These are phyloP conservation scores for Rhazya stricta DNA, from an alignment of 257 asterid genomes.

Conservation along the genomic window DNA sequence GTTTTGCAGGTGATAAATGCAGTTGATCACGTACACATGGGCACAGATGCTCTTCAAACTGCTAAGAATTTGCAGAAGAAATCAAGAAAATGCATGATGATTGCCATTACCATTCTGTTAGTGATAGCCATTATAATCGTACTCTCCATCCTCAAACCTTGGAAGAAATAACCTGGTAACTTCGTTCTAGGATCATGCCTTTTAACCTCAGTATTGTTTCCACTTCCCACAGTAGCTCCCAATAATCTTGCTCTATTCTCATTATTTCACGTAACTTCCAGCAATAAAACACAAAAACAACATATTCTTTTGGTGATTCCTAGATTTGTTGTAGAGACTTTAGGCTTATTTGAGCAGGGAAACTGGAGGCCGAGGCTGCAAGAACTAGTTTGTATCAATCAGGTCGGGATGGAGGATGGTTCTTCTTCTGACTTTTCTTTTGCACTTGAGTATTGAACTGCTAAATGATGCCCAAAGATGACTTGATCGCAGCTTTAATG, in stretches of 20 bases:
- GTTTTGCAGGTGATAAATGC: conserved; percentile 55
- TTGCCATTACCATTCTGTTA: conserved; percentile 46
- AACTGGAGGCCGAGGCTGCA: not conserved
- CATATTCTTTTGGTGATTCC: not conserved
- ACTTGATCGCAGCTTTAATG: not conserved
- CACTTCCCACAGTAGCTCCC: not conserved
- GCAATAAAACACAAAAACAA: not conserved
- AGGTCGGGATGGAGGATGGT: not conserved
- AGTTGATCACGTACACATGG: conserved; percentile 71
- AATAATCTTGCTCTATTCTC: conserved; percentile 2
- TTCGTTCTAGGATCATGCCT: too few relatives aligned
- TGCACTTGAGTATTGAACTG: too few relatives aligned
- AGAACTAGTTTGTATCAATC: not conserved
- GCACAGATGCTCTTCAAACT: conserved; percentile 74
- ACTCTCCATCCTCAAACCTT: conserved; percentile 61
- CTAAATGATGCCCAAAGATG: too few relatives aligned
- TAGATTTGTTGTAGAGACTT: not conserved
- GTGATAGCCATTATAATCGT: conserved; percentile 53
- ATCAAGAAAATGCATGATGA: conserved; percentile 77
- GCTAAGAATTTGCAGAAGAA: conserved; percentile 68
- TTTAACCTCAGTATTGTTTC: not conserved
- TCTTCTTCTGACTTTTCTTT: too few relatives aligned
- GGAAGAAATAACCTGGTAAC: conserved; percentile 40
- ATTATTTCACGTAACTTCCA: not conserved
- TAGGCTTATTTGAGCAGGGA: not conserved